Base-by-base conservation (phyloP, 768 basidiomycete species). In the Pisolithus sp. region DNA sequence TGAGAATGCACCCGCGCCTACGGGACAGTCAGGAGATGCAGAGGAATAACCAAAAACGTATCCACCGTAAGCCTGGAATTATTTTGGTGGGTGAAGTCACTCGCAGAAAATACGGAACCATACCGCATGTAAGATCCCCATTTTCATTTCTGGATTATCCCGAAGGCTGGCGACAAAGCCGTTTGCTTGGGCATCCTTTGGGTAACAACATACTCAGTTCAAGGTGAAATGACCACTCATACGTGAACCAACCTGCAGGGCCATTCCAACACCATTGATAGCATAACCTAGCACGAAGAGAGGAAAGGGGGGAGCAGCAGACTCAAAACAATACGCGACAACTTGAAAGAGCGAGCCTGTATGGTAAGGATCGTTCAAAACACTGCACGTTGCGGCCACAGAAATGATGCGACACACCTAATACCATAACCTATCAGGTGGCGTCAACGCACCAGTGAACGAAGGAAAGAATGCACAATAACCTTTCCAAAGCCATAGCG, bases 1-100 rank as follows among this genome's bases (percentile, higher is more conserved):
- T 7, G 71, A 71, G 9, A 88, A 69, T 2, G 86, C 86, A 2
- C 86, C 86, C 0, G 76, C 68, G 18, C 86, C 85, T 87, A 58
- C 18, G n/a, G 13, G 36, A 4, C 36, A 15, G 20, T 18, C 8
- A 51, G n/a, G 21, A n/a, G n/a, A 42, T 20, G 37, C 26, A 3
- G 5, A 52, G 9, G 1, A 24, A n/a, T 37, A 26, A 18, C 39
- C 3, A 6, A n/a, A 51, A 17, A 48, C 9, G 36, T 1, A 5
- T 59, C 55, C 59, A 76, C 78, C 57, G 69, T 60, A 66, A 55
- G 62, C 64, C 64, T 64, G 31, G 13, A 28, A 5, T 20, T 7
- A 34, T 7, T 7, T n/a, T 3, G 0, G 2, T 28, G n/a, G 5
- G n/a, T 39, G 30, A 59, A 8, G 59, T 52, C 13, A 4, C 21